Evolutionary conservation across 2,329 filamentous ascomycete genomes (phyloP), one percentile per base, ranked within the genome.

Genomic region (Diaporthe citriasiana): DNA sequence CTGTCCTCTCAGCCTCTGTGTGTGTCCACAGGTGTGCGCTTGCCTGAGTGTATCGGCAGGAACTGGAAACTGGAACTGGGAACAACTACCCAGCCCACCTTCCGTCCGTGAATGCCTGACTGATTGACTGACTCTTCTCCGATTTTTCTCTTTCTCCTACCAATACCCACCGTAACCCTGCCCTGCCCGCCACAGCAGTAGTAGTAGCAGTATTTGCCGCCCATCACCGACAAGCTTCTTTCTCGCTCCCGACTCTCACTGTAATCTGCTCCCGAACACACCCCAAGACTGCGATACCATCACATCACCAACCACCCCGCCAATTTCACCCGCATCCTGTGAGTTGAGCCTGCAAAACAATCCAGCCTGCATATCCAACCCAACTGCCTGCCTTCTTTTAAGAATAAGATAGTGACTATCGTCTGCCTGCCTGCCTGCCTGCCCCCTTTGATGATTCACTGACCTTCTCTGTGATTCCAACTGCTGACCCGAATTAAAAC

Each of bases 401-500:
- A 22, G 27, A 33, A 25, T 4, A 12, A 38, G 15, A 63, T 45
- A 35, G 15, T n/a, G 15, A 53, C 33, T 22, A 40, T 35, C 25
- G 17, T 27, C 13, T 50, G 27, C 15, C 35, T 69, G 71, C 53
- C 35, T 69, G 71, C 53, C 35, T 70, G 50, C 33, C 27, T 33
- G 25, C 17, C 45, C 33, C 63, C 47, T 68, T 53, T 68, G 63
- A 60, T 73, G 74, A 63, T 80, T 80, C 79, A 77, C 68, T 77
- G 59, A 69, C 72, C 69, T 80, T 81, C 79, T 76, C 76, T 74
- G 12, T 56, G 59, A 22, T 72, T 74, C 75, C 65, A 71, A 69
- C 53, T 17, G 66, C 72, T 73, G 72, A 73, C 72, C 76, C 40
- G 71, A 57, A 47, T 55, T 66, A 68, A 72, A 72, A 72, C 71